Evolutionary conservation across 2,329 filamentous ascomycete genomes (phyloP), one percentile per base, ranked within the genome.

Genomic region (Ascochyta viciae-villosae): DNA sequence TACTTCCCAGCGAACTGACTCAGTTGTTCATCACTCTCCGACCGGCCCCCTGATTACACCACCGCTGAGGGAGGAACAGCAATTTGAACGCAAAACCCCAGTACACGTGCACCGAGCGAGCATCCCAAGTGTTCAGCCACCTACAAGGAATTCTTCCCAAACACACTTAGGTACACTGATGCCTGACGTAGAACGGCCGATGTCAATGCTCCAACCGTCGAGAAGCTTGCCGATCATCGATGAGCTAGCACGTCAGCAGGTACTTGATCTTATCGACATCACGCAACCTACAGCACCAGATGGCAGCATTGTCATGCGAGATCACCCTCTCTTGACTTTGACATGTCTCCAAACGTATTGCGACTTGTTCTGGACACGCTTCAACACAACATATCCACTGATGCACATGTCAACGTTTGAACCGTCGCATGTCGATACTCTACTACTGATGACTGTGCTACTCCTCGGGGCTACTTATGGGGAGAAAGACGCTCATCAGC

Each of bases 401-500:
- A 79, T 88, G 8, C 85, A 88, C 56, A 76, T 82, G 58, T 75
- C 83, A 1, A 87, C 84, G 0, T 88, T 87, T 63, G 76, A 84
- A 39, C 78, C 83, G 1, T 76, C 73, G 7, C 67, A 74, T 3
- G 75, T 79, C 0, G 82, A 87, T 24, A 77, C 83, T 0, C 70
- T 87, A 0, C 75, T 87, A 0, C 74, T 88, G 0, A 73, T 82
- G 0, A 81, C 85, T 0, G 78, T 87, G 0, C 60, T 88, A 2
- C 75, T 86, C 3, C 78, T 88, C n/a, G 85, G 86, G 0, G 85
- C 85, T 0, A 87, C 85, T 0, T 88, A 87, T 61, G 80, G 81
- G 10, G 81, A 79, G 47, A 85, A 86, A 50, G 82, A 83, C 35
- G 80, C 83, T 0, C 85, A 88, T 60, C 80, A 86, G 46, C 73